phyloP scores from a whole-genome alignment of 192 early-diverging fungal genomes.

The Coemansia sp. region DNA sequence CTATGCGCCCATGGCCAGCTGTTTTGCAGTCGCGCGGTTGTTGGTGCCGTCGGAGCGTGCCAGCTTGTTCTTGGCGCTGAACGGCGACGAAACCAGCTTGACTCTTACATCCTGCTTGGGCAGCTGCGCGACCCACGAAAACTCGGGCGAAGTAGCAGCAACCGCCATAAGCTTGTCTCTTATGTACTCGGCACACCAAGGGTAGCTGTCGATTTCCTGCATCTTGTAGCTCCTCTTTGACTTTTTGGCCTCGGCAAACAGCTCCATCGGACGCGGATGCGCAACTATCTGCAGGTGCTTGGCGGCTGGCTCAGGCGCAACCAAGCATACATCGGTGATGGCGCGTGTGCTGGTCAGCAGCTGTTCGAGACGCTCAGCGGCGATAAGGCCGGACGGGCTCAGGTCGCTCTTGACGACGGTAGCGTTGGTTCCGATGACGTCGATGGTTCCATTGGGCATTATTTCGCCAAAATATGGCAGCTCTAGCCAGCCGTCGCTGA shows the following conservation, averaged over 20 bases:
- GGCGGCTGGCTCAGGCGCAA: slow-evolving; percentile 7
- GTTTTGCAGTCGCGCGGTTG: slow-evolving; percentile 23
- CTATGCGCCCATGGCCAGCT: background rate
- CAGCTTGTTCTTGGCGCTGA: slow-evolving; percentile 24
- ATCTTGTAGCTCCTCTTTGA: slow-evolving; percentile 40
- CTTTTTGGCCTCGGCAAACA: slow-evolving; percentile 24
- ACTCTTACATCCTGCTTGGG: slow-evolving; percentile 24
- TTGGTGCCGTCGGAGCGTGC: slow-evolving; percentile 31
- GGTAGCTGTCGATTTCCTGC: slow-evolving; percentile 29
- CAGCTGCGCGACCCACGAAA: slow-evolving; percentile 27
- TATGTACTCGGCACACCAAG: slow-evolving; percentile 45
- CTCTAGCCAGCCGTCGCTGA: slow-evolving; percentile 39
- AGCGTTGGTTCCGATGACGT: slow-evolving; percentile 29
- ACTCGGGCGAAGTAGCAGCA: background rate
- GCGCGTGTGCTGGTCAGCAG: slow-evolving; percentile 28
- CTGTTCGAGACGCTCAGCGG: slow-evolving; percentile 35
- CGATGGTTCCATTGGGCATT: slow-evolving; percentile 45
- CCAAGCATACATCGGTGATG: slow-evolving; percentile 33
- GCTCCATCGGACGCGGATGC: slow-evolving; percentile 43
- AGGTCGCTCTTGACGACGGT: slow-evolving; percentile 18
- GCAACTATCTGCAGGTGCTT: slow-evolving; percentile 20
- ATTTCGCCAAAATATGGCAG: slow-evolving; percentile 38
- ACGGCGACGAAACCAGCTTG: slow-evolving; percentile 45
- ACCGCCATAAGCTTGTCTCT: slow-evolving; percentile 32
- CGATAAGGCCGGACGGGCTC: slow-evolving; percentile 17